Percentiles rank a stretch among this genome's conserved stretches.
phyloP scores from a whole-genome alignment of 2,329 filamentous ascomycete species.

The Incumbomyces delicatus region DNA sequence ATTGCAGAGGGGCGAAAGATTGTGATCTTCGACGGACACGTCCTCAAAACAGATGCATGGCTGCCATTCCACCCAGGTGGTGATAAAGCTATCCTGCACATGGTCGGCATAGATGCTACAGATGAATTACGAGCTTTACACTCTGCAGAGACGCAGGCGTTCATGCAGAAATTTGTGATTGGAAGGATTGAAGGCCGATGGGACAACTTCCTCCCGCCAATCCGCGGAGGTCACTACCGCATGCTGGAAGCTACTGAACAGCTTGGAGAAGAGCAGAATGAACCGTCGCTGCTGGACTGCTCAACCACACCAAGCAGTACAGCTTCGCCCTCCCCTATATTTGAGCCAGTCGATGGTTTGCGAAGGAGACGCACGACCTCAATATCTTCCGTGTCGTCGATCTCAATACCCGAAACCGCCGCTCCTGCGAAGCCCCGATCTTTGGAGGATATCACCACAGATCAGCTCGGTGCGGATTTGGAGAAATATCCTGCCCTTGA shows the following conservation, averaged over 20 bases:
- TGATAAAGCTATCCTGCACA: slow-evolving; percentile 80
- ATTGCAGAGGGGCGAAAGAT: slow-evolving; percentile 75
- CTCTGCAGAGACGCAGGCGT: slow-evolving; percentile 62
- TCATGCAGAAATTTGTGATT: slow-evolving; percentile 75
- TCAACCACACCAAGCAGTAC: slow-evolving; percentile 17
- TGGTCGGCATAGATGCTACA: slow-evolving; percentile 88
- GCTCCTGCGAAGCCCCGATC: slow-evolving; percentile 6
- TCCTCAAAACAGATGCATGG: slow-evolving; percentile 84
- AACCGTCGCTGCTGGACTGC: neutral
- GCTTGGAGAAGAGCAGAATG: slow-evolving; percentile 28
- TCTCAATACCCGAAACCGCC: slow-evolving; percentile 30
- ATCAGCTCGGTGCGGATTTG: slow-evolving; percentile 13
- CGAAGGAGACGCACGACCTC: slow-evolving; percentile 11
- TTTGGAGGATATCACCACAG: slow-evolving; percentile 11
- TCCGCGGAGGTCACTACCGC: slow-evolving; percentile 76
- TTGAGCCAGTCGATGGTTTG: slow-evolving; percentile 45
- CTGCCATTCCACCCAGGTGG: slow-evolving; percentile 84
- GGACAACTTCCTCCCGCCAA: slow-evolving; percentile 81
- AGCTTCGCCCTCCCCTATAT: slow-evolving; percentile 56
- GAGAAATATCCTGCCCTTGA: slow-evolving; percentile 71
- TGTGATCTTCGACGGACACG: slow-evolving; percentile 69
- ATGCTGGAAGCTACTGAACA: slow-evolving; percentile 27
- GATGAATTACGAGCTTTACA: slow-evolving; percentile 88
- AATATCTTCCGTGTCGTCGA: slow-evolving; percentile 49
- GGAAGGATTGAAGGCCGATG: slow-evolving; percentile 72